phyloP scores from a whole-genome alignment of 352 stramenopile genomes.

The Halophytophthora polymorphica region DNA sequence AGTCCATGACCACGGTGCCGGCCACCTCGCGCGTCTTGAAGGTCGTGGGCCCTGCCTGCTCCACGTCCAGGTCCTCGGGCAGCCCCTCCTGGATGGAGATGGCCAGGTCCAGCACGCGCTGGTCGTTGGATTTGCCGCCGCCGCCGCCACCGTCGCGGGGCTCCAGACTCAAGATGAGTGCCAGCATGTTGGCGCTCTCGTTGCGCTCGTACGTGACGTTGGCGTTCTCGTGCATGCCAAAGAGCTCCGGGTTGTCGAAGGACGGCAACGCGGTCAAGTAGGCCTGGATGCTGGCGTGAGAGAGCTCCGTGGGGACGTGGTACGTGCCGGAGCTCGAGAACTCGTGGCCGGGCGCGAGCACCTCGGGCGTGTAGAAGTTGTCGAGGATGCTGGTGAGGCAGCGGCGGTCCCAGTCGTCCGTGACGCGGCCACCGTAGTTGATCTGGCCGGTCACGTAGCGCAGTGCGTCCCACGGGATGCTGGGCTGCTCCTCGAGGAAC shows the following conservation, averaged over 20 bases:
- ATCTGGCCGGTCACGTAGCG: slow-evolving; percentile 94
- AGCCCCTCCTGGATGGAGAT: slow-evolving; percentile 63
- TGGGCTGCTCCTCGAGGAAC: slow-evolving; percentile 90
- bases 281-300: slow-evolving; percentile 49
- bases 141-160: slow-evolving; percentile 68
- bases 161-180: slow-evolving; percentile 88
- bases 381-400: slow-evolving; percentile 92
- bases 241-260: slow-evolving; percentile 92
- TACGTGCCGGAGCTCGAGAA: slow-evolving; percentile 90
- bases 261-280: slow-evolving; percentile 85
- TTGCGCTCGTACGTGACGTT: slow-evolving; percentile 93
- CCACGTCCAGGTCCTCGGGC: slow-evolving; percentile 61
- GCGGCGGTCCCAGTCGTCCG: slow-evolving; percentile 93
- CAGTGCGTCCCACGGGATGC: slow-evolving; percentile 92
- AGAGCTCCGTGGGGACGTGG: slow-evolving; percentile 61
- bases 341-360: slow-evolving; percentile 73
- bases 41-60: slow-evolving; percentile 88
- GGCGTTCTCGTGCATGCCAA: slow-evolving; percentile 96
- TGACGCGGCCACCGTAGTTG: slow-evolving; percentile 95
- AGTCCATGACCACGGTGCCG: slow-evolving; percentile 88
- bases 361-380: slow-evolving; percentile 87
- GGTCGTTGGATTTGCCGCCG: slow-evolving; percentile 78
- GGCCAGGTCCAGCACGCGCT: slow-evolving; percentile 78
- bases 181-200: slow-evolving; percentile 87
- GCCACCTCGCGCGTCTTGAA: slow-evolving; percentile 88